phyloP scores from a whole-genome alignment of 768 basidiomycete species.

The Russula lepida region DNA sequence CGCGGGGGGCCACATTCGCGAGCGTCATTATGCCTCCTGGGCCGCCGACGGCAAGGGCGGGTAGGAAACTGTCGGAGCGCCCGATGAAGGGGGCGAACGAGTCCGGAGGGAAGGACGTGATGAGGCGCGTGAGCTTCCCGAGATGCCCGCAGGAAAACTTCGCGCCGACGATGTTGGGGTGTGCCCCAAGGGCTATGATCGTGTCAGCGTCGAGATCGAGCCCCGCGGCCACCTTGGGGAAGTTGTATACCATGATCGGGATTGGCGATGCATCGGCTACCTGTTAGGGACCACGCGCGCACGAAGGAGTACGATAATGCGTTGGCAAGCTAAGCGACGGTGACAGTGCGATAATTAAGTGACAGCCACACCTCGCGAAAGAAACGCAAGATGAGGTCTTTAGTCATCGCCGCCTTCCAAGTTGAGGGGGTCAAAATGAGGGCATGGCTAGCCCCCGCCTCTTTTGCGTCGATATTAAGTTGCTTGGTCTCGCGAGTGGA shows the following conservation, averaged over 20 bases:
- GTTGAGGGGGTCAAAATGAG: slow-evolving; percentile 69
- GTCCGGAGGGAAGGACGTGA: slow-evolving; percentile 43
- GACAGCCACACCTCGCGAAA: slow-evolving; percentile 44
- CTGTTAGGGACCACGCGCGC: slow-evolving; percentile 25
- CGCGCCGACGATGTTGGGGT: slow-evolving; percentile 80
- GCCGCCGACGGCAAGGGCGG: slow-evolving; percentile 52
- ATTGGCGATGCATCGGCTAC: slow-evolving; percentile 64
- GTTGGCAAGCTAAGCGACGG: not conserved
- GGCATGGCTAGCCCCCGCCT: slow-evolving; percentile 74
- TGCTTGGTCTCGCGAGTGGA: slow-evolving; percentile 68
- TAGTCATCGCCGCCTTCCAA: slow-evolving; percentile 58
- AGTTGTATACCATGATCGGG: slow-evolving; percentile 78
- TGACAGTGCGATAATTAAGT: not conserved
- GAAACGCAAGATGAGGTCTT: slow-evolving; percentile 55
- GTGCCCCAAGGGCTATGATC: slow-evolving; percentile 56
- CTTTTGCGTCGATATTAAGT: slow-evolving; percentile 64
- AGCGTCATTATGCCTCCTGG: slow-evolving; percentile 60
- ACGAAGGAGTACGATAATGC: not conserved
- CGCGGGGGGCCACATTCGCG: slow-evolving; percentile 39
- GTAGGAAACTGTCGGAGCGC: slow-evolving; percentile 58
- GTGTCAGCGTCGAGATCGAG: slow-evolving; percentile 79
- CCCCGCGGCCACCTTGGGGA: slow-evolving; percentile 74
- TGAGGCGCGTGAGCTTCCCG: slow-evolving; percentile 73
- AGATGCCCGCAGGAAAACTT: slow-evolving; percentile 83
- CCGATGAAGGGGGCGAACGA: slow-evolving; percentile 71